phyloP scores from a whole-genome alignment of 306 rosid species.

The Inga leiocalycina region DNA sequence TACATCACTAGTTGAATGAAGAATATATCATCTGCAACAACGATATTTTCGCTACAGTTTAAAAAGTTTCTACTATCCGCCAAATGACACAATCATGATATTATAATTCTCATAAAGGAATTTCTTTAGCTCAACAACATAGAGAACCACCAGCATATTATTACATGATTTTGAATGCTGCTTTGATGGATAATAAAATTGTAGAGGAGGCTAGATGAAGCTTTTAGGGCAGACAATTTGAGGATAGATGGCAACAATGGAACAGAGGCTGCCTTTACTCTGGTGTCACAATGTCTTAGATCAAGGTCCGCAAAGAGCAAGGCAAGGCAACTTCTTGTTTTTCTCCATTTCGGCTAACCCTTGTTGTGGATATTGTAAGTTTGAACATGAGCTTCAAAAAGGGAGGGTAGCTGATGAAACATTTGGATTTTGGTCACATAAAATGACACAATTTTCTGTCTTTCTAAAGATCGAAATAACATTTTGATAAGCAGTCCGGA shows the following conservation, averaged over 20 bases:
- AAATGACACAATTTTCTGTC: not conserved
- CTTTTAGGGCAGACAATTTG: not conserved
- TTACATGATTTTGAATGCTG: not conserved
- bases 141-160: not conserved
- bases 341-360: constrained; percentile 5
- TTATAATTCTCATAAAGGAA: not conserved
- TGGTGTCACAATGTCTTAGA: not conserved
- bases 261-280: not conserved
- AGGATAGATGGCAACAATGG: not conserved
- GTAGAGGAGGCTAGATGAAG: not conserved
- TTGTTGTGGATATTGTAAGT: not conserved
- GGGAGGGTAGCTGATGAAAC: not conserved
- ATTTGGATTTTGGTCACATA: not conserved
- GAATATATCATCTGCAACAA: not conserved
- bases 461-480: not conserved
- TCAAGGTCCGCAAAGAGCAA: not conserved
- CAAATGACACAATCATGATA: not conserved
- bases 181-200: not conserved
- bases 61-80: not conserved
- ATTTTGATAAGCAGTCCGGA: not conserved
- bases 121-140: constrained; percentile 5
- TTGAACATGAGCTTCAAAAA: not conserved
- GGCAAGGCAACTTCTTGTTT: not conserved
- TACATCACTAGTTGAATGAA: not conserved
- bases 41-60: not conserved